A percentile compares a stretch with the other conserved stretches of the same genome.
These are phyloP conservation scores for Ceratobasidium papillatum DNA, from an alignment of 1,284 basidiomycete genomes.

Conservation along the genomic window DNA sequence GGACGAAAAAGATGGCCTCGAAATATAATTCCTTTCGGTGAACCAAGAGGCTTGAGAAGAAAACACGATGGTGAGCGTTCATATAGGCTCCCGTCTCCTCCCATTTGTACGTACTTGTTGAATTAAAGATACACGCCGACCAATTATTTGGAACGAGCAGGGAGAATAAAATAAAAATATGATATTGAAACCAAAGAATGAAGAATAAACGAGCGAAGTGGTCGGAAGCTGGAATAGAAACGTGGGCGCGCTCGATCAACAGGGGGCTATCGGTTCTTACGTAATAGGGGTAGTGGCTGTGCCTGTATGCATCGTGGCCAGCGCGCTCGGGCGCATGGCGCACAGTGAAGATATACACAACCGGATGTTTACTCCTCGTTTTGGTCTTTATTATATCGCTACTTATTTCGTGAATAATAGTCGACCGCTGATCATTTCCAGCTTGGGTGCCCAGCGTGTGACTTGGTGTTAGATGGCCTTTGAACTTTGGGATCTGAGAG, in stretches of 20 bases:
- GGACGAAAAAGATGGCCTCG: neutral
- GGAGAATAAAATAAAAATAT: neutral
- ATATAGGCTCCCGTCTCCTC: neutral
- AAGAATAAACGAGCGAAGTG: neutral
- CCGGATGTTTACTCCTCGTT: no score
- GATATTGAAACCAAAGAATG: no score
- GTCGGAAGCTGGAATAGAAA: neutral
- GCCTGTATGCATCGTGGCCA: neutral
- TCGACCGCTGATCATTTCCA: no score
- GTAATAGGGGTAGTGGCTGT: conserved; percentile 5
- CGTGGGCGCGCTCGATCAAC: neutral
- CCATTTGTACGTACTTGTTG: neutral
- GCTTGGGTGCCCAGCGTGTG: no score
- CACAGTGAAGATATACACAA: no score
- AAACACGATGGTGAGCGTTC: neutral
- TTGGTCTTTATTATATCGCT: no score
- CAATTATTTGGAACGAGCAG: neutral
- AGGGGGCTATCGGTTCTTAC: neutral
- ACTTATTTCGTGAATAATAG: no score
- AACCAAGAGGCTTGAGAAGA: neutral
- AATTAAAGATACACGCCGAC: neutral
- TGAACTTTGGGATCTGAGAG: no score
- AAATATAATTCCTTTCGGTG: no score
- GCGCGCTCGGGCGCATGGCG: no score
- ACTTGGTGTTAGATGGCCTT: no score